Base-by-base conservation (phyloP, 202 grass and related monocot genomes). In the Schoenoplectus tabernaemontani region DNA sequence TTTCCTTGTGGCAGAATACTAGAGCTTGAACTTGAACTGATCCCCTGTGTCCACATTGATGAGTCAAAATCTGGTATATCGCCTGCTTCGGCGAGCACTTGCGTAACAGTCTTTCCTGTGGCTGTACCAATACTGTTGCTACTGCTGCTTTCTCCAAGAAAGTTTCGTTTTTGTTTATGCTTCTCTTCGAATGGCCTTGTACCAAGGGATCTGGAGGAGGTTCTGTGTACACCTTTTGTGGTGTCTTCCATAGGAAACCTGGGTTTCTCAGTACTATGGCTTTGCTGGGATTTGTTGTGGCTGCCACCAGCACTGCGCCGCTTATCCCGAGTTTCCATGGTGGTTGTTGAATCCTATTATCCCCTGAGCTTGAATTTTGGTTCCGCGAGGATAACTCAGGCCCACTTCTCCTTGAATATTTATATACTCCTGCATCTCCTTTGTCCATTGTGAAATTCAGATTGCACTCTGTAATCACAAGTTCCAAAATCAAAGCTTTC, bases 61-160 rank as follows among this genome's bases (percentile, higher is more conserved):
- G 70, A 5, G 26, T 74, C 44, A 54, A 20, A 59, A 84, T 86
- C 82, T 32, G 82, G 68, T 59, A 85, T 36, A 78, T 77, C 43
- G 46, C 61, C 80, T 57, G 57, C 54, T 60, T 86, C 73, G 69
- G 72, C 22, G 64, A 54, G 64, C 32, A 62, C 87, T 68, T 48
- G 78, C 59, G 7, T 34, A 33, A 51, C 70, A 74, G 70, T 53
- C 70, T 74, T 74, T 33, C 70, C 26, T 10, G 70, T 36, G 70
- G 15, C 24, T 54, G 46, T 19, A 74, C 26, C 43, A 34, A 9
- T 74, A 74, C 78, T n/a, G n/a, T n/a, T 79, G 78, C 85, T 87
- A 67, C 87, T 89, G 74, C 87, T 92, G 58, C 82, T 86, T 71
- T 90, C 91, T 82, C 61, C 82, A 59, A 81, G 60, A 66, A 80